Evolutionary conservation across 2,329 filamentous ascomycete genomes (phyloP), one percentile per base, ranked within the genome.

Genomic region (Cladobotryum mycophilum): DNA sequence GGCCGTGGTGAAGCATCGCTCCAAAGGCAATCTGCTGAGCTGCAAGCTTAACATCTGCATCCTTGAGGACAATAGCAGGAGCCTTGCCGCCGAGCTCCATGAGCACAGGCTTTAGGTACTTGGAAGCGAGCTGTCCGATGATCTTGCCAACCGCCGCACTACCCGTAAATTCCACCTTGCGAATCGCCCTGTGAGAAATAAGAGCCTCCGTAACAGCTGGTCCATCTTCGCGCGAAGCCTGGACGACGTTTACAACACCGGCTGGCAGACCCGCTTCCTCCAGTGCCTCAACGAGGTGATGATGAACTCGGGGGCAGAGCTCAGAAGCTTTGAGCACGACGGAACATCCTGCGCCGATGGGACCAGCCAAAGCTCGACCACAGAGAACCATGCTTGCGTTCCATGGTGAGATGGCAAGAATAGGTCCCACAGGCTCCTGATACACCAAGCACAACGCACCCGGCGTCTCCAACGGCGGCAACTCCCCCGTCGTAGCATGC

Each of bases 351-450:
- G 41, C 41, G 25, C 9, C 45, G 22, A 52, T 41, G 3, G 49
- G 45, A 1, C 15, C 45, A 9, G 41, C 41, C 14, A 52, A 2
- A 4, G 41, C 22, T 3, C 49, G 45, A 6, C 33, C 34, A 3
- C 18, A 35, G 13, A 52, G 40, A 17, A 52, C 14, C 34, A 48
- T 20, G 1, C 35, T 25, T 0, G 22, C 45, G 3, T 48, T 48
- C 49, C 89, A 95, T 4, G 89, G 88, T 1, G 86, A 86, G 65
- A 95, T 90, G 3, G 81, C 84, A 22, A 93, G 71, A 13, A 91
- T 76, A 5, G 92, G 88, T 1, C 89, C 89, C 59, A 81, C 89
- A 0, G 89, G 88, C 67, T 91, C 86, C 62, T 83, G 85, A 56
- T 48, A 41, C 5, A 52, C 45, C 14, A 52, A 13, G 5, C 36